Evolutionary conservation across 257 asterid species (phyloP).

Genomic region (Jacaranda mimosifolia): DNA sequence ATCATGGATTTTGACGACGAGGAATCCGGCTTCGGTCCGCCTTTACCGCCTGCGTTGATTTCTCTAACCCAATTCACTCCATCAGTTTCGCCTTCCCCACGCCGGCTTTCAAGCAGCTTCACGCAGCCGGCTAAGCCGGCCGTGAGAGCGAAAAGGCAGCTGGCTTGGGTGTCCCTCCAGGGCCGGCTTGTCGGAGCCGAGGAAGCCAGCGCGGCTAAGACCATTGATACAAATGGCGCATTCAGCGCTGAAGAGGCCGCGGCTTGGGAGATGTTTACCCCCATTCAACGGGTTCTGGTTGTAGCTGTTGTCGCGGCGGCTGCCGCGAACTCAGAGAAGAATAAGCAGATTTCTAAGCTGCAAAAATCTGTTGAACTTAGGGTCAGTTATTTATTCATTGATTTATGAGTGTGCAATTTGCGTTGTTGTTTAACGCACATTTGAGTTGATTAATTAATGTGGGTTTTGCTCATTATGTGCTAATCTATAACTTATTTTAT

Average conservation of each 20-base stretch:
- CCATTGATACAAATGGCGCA: slow-evolving; percentile 53
- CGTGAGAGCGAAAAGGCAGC: slow-evolving; percentile 58
- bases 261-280: slow-evolving; percentile 86
- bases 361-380: slow-evolving; percentile 75
- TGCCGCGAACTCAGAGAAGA: slow-evolving; percentile 55
- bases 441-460: slow-evolving; percentile 26
- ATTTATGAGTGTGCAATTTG: not conserved
- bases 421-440: not conserved
- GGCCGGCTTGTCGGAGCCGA: slow-evolving; percentile 89
- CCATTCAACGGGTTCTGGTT: slow-evolving; percentile 76
- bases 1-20: slow-evolving; percentile 60
- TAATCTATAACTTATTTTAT: not conserved
- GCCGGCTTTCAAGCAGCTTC: slow-evolving; percentile 84
- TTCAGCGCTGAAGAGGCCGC: slow-evolving; percentile 56
- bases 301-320: slow-evolving; percentile 85
- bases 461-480: slow-evolving; percentile 4
- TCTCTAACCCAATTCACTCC: slow-evolving; percentile 63
- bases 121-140: slow-evolving; percentile 64
- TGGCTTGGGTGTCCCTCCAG: slow-evolving; percentile 95
- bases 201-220: slow-evolving; percentile 71
- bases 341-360: slow-evolving; percentile 54
- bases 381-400: slow-evolving; percentile 53
- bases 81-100: slow-evolving; percentile 57
- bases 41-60: slow-evolving; percentile 55
- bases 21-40: slow-evolving; percentile 42